Evolutionary conservation across 768 basidiomycete species (phyloP).

Genomic region (Tulasnella sp.): DNA sequence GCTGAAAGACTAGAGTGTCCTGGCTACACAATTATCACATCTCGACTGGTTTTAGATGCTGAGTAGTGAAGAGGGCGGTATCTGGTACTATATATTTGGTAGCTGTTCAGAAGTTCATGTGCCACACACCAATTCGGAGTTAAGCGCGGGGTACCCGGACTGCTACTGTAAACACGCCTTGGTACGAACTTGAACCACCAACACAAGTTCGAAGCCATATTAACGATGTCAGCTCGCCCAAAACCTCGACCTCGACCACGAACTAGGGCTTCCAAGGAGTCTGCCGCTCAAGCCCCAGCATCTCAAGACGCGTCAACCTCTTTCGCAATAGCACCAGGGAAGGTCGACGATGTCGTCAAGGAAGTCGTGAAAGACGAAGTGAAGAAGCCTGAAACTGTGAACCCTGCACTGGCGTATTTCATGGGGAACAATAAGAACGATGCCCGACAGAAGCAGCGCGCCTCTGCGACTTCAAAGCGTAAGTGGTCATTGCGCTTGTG

Average conservation of each 20-base stretch:
- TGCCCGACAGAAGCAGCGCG: neutral
- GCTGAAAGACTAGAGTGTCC: neutral
- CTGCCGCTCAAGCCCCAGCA: neutral
- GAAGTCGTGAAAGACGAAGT: neutral
- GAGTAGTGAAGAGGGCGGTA: neutral
- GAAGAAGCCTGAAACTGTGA: neutral
- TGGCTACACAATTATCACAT: neutral
- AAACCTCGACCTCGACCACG: neutral
- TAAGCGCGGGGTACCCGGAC: neutral
- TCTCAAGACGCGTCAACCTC: neutral
- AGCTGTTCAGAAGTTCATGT: no score
- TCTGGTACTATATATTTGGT: no score
- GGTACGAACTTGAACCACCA: neutral
- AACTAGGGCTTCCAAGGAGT: neutral
- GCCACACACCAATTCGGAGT: no score
- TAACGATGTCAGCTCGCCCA: neutral
- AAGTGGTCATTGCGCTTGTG: neutral
- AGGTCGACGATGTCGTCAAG: neutral
- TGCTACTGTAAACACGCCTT: neutral
- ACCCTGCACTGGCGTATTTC: neutral
- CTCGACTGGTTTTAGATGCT: neutral
- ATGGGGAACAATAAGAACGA: constrained; percentile 1
- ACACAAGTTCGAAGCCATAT: neutral
- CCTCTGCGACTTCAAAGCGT: neutral
- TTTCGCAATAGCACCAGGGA: neutral